phyloP scores from a whole-genome alignment of 441 rosid species.

The Jatropha podagrica region DNA sequence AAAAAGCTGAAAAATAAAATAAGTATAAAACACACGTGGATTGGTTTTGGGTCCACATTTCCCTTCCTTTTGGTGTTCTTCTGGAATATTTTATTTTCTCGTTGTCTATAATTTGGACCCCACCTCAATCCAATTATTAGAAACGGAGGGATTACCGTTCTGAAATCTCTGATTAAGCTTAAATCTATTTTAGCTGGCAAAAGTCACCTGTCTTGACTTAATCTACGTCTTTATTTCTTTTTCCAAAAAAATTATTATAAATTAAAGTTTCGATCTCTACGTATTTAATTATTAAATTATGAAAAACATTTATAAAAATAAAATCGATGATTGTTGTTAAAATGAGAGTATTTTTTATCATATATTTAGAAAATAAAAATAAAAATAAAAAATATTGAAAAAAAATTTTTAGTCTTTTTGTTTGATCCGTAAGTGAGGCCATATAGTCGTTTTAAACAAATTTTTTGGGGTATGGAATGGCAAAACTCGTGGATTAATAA shows the following conservation, averaged over 20 bases:
- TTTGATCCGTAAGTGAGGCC: too few species aligned
- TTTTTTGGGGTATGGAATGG: too few species aligned
- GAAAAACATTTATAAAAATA: neutral
- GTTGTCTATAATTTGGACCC: neutral
- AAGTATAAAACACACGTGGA: slow-evolving; percentile 17
- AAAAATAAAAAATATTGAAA: too few species aligned
- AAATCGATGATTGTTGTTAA: too few species aligned
- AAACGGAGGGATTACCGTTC: slow-evolving; percentile 1
- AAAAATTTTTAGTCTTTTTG: too few species aligned
- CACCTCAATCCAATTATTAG: neutral
- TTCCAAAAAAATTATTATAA: neutral
- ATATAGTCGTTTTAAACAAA: too few species aligned
- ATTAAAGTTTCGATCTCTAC: too few species aligned
- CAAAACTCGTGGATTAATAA: too few species aligned
- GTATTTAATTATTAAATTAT: neutral
- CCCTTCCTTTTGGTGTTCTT: slow-evolving; percentile 10
- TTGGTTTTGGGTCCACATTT: slow-evolving; percentile 23
- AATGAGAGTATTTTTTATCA: too few species aligned
- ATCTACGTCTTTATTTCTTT: slow-evolving; percentile 22
- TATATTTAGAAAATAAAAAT: too few species aligned
- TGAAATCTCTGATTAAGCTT: too few species aligned
- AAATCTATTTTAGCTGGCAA: slow-evolving; percentile 32
- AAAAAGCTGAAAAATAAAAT: neutral
- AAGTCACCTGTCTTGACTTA: slow-evolving; percentile 25
- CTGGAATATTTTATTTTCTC: neutral